These are phyloP conservation scores for Coniosporium tulheliwenetii DNA, from an alignment of 2,329 filamentous ascomycete genomes.

Conservation along the genomic window DNA sequence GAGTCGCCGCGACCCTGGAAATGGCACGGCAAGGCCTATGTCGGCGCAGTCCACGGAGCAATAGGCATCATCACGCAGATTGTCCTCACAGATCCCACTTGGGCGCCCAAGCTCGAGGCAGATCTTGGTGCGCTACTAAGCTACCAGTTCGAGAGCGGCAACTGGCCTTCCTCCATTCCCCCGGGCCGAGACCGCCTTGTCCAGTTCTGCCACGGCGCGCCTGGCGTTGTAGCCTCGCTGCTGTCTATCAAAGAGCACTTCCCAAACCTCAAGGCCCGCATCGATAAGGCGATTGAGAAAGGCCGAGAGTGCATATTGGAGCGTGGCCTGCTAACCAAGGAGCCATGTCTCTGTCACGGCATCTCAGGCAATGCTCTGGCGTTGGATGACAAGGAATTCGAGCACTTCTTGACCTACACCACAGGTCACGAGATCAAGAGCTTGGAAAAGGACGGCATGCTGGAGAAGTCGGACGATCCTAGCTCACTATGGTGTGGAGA, in stretches of 20 bases:
- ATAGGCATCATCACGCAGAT: slow-evolving; percentile 59
- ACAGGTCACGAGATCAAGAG: slow-evolving; percentile 40
- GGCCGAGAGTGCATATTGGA: slow-evolving; percentile 39
- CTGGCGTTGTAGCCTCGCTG: slow-evolving; percentile 46
- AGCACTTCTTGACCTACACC: slow-evolving; percentile 44
- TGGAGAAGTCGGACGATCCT: slow-evolving; percentile 34
- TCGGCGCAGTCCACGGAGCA: slow-evolving; percentile 52
- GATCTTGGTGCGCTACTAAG: slow-evolving; percentile 40
- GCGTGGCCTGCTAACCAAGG: slow-evolving; percentile 44
- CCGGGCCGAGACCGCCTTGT: slow-evolving; percentile 35
- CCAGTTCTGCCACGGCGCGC: slow-evolving; percentile 53
- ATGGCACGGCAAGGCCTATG: slow-evolving; percentile 47
- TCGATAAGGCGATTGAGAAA: slow-evolving; percentile 35
- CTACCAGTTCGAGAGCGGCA: slow-evolving; percentile 45
- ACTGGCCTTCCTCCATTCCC: slow-evolving; percentile 44
- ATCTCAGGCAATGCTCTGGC: slow-evolving; percentile 49
- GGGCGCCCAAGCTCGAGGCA: slow-evolving; percentile 37
- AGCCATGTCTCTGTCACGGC: slow-evolving; percentile 50
- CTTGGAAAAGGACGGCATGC: slow-evolving; percentile 34
- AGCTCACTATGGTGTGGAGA: slow-evolving; percentile 32
- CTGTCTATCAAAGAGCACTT: slow-evolving; percentile 40
- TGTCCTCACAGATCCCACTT: slow-evolving; percentile 39
- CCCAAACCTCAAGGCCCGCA: slow-evolving; percentile 34
- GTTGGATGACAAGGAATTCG: slow-evolving; percentile 30
- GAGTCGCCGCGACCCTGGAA: slow-evolving; percentile 41